Percentiles rank a stretch among this genome's conserved stretches.
phyloP scores from a whole-genome alignment of 2,329 filamentous ascomycete species.

The Escovopsis weberi region DNA sequence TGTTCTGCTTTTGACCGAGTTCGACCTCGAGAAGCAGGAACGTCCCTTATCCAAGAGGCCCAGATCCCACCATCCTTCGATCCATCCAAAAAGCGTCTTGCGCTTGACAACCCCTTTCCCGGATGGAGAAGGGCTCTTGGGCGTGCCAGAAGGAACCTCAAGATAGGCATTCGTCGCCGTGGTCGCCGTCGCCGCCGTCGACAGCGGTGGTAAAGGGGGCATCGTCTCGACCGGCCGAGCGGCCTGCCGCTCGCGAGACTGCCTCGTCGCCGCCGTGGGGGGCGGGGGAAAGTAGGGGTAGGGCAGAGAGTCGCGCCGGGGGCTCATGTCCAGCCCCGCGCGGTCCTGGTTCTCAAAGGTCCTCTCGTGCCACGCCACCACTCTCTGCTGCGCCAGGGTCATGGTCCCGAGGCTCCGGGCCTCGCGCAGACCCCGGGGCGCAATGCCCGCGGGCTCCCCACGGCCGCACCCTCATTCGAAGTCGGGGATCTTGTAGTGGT shows the following conservation, averaged over 20 bases:
- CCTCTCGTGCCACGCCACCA: conserved; percentile 10
- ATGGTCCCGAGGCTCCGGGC: conserved; percentile 23
- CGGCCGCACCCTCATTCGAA: conserved; percentile 36
- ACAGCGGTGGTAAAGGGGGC: conserved; percentile 11
- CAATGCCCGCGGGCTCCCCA: conserved; percentile 17
- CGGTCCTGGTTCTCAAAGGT: conserved; percentile 15
- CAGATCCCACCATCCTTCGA: conserved; percentile 43
- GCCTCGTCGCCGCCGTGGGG: conserved; percentile 21
- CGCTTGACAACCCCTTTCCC: conserved; percentile 19
- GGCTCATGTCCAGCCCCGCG: conserved; percentile 14
- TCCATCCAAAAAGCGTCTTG: conserved; percentile 31
- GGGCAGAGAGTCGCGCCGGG: neutral
- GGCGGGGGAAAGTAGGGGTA: conserved; percentile 19
- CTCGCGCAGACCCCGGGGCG: conserved; percentile 10
- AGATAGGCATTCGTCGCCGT: too few species aligned
- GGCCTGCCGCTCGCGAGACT: conserved; percentile 8
- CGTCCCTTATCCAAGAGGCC: conserved; percentile 31
- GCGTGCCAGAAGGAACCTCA: conserved; percentile 4
- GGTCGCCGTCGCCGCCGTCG: conserved; percentile 1
- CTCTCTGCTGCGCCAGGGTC: conserved; percentile 16
- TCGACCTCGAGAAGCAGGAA: conserved; percentile 13
- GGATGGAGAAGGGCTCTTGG: conserved; percentile 7
- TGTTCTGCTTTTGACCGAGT: too few species aligned
- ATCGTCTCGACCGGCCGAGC: conserved; percentile 16
- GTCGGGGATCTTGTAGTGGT: conserved; percentile 25